phyloP scores from a whole-genome alignment of 176 grass and related monocot genomes.

The Chrysopogon serrulatus region DNA sequence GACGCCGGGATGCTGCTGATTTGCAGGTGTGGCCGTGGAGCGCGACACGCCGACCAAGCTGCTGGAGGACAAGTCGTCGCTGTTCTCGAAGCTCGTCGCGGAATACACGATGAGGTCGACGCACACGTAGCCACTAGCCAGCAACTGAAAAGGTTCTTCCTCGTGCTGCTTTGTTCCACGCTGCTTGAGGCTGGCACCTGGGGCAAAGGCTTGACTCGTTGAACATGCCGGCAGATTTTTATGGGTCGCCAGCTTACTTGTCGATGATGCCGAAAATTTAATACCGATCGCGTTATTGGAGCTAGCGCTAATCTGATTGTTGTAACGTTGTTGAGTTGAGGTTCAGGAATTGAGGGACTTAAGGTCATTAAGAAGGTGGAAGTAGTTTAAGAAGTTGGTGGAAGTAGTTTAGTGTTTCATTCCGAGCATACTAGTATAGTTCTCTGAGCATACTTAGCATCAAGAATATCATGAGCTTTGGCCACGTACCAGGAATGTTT shows the following conservation, averaged over 20 bases:
- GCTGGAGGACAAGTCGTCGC: slow-evolving; percentile 56
- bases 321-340: background rate
- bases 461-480: background rate
- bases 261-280: slow-evolving; percentile 24
- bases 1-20: background rate
- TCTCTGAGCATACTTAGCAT: background rate
- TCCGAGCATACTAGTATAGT: slow-evolving; percentile 10
- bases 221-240: background rate
- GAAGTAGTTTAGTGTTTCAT: background rate
- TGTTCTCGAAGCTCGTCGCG: slow-evolving; percentile 75
- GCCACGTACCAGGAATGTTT: background rate
- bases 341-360: background rate
- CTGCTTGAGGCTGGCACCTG: background rate
- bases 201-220: background rate
- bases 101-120: slow-evolving; percentile 64
- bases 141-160: background rate
- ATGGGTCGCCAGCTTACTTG: background rate
- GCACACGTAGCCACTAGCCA: slow-evolving; percentile 39
- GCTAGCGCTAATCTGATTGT: background rate
- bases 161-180: background rate
- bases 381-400: background rate
- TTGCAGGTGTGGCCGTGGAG: slow-evolving; percentile 62
- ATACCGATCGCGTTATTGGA: background rate
- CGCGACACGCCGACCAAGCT: slow-evolving; percentile 51
- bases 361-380: background rate